Percentiles rank a stretch among this genome's conserved stretches.
Evolutionary conservation across 176 grass and related monocot species (phyloP).

Genomic region (Leersia perrieri): DNA sequence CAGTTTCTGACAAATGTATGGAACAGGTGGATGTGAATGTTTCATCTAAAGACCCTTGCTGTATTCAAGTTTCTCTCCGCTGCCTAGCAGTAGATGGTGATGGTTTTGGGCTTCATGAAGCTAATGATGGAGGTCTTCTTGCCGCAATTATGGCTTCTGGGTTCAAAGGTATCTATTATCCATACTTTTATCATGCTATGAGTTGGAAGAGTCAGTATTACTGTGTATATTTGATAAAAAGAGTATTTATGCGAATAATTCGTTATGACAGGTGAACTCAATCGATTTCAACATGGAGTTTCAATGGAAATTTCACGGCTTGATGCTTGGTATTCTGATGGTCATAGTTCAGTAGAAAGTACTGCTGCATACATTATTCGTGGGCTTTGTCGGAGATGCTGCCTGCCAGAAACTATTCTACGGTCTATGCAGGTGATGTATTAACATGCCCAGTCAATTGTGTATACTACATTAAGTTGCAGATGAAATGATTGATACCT

Average conservation of each 20-base stretch:
- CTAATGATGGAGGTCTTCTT: conserved; percentile 88
- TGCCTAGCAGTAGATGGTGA: conserved; percentile 77
- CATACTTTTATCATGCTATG: background rate
- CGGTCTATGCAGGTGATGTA: conserved; percentile 86
- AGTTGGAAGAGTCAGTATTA: conserved; percentile 15
- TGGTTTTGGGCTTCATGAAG: conserved; percentile 79
- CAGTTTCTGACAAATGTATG: conserved; percentile 26
- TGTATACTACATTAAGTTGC: conserved; percentile 1
- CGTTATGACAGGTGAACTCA: conserved; percentile 64
- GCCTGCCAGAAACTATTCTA: conserved; percentile 87
- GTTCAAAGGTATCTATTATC: conserved; percentile 69
- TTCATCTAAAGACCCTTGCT: conserved; percentile 67
- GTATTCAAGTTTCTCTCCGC: conserved; percentile 74
- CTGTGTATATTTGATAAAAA: too few species aligned
- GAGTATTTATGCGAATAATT: conserved; percentile 5
- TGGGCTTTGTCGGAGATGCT: conserved; percentile 83
- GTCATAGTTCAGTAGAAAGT: conserved; percentile 48
- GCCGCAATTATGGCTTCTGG: conserved; percentile 80
- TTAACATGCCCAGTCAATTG: background rate
- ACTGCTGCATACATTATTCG: conserved; percentile 75
- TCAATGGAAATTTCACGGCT: conserved; percentile 90
- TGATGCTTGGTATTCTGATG: conserved; percentile 93
- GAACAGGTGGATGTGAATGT: conserved; percentile 67
- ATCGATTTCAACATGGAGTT: conserved; percentile 94
- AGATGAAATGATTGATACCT: background rate